Conservation (phyloP, 352 stramenopile species). For the Pythium phragmiticola region DNA sequence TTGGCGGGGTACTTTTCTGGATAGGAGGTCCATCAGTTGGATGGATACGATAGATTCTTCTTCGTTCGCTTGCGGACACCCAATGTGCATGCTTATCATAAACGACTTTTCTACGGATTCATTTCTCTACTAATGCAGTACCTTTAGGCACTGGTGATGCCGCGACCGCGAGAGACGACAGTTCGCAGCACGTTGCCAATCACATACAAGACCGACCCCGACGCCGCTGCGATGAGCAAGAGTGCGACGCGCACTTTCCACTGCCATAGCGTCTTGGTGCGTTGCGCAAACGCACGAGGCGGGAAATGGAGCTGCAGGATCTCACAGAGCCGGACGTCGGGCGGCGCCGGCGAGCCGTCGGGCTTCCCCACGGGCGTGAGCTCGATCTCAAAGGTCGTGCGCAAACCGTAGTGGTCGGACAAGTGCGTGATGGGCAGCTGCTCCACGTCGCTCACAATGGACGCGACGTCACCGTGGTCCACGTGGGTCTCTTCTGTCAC, state of each 20-base stretch:
- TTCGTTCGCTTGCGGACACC: not conserved
- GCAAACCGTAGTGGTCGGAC: conserved; percentile 77
- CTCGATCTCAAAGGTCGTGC: conserved; percentile 52
- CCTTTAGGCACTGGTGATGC: not conserved
- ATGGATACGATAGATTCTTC: conserved; percentile 29
- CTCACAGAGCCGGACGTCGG: conserved; percentile 43
- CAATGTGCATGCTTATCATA: conserved; percentile 20
- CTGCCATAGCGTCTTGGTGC: conserved; percentile 57
- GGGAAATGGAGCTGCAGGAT: conserved; percentile 70
- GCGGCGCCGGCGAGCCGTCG: conserved; percentile 34
- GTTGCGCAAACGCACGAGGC: conserved; percentile 56
- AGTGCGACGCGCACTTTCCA: conserved; percentile 58
- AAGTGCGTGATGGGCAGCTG: conserved; percentile 72
- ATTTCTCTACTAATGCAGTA: not conserved
- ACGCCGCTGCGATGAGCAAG: conserved; percentile 35
- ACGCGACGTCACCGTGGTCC: conserved; percentile 52
- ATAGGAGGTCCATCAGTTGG: conserved; percentile 30
- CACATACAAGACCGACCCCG: conserved; percentile 19
- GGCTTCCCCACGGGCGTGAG: conserved; percentile 39
- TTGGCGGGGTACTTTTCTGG: not conserved
- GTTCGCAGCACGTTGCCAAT: conserved; percentile 12
- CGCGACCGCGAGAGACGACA: not conserved
- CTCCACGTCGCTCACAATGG: conserved; percentile 31
- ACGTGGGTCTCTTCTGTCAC: conserved; percentile 46
- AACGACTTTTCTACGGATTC: conserved; percentile 17